A percentile compares a stretch with the other conserved stretches of the same genome.
These are phyloP conservation scores for Beauveria sp. DNA, from an alignment of 2,329 filamentous ascomycete genomes.

Conservation along the genomic window DNA sequence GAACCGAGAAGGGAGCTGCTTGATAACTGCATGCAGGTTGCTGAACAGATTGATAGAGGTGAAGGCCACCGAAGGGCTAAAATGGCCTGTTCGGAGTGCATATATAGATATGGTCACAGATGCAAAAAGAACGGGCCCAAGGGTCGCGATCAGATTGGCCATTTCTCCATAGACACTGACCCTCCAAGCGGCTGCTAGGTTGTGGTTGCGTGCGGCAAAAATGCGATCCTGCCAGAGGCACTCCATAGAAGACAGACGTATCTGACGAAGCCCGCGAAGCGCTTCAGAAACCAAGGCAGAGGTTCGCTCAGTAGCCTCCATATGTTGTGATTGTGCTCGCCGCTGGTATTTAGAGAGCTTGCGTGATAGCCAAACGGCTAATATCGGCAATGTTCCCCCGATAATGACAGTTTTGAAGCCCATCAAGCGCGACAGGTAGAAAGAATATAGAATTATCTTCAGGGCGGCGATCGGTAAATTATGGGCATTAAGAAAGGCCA, in stretches of 20 bases:
- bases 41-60: constrained; percentile 10
- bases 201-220: neutral
- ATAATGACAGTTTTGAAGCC: constrained; percentile 6
- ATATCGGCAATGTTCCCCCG: neutral
- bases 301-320: neutral
- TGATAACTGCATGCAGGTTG: constrained; percentile 11
- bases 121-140: constrained; percentile 10
- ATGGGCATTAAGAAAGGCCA: neutral
- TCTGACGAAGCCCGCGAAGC: constrained; percentile 9
- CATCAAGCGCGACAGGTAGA: constrained; percentile 7
- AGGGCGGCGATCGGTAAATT: constrained; percentile 8
- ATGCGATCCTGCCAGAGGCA: constrained; percentile 5
- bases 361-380: constrained; percentile 2
- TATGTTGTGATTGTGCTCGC: neutral
- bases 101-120: constrained; percentile 10
- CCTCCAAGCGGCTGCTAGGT: constrained; percentile 3
- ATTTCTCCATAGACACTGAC: neutral
- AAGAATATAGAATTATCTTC: constrained; percentile 7
- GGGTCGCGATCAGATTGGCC: neutral
- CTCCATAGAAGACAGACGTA: constrained; percentile 13
- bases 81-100: neutral
- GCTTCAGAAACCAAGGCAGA: constrained; percentile 9
- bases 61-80: constrained; percentile 12
- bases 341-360: constrained; percentile 3
- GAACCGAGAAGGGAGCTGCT: constrained; percentile 2